These are phyloP conservation scores for Stromatinia cepivora DNA, from an alignment of 2,329 filamentous ascomycete genomes.

Conservation along the genomic window DNA sequence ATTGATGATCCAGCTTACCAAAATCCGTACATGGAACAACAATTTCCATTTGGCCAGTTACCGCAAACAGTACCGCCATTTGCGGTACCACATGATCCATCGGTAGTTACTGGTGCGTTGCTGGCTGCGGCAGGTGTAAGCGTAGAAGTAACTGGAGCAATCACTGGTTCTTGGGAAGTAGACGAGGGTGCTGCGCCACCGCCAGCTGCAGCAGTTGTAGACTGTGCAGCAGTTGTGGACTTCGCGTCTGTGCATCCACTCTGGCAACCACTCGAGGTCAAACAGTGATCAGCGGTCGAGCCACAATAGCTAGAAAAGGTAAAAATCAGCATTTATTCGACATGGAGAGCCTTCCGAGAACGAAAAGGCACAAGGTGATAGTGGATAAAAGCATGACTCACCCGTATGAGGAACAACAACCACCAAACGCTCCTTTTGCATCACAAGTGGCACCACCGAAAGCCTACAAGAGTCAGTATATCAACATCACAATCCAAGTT, in stretches of 20 bases:
- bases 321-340: constrained; percentile 28
- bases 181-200: constrained; percentile 1
- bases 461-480: constrained; percentile 19
- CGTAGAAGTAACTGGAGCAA: constrained; percentile 31
- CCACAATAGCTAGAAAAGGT: constrained; percentile 37
- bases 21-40: constrained; percentile 59
- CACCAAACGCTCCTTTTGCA: constrained; percentile 35
- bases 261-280: constrained; percentile 39
- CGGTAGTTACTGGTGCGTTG: constrained; percentile 46
- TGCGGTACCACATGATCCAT: constrained; percentile 54
- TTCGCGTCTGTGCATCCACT: constrained; percentile 35
- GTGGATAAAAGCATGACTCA: constrained; percentile 25
- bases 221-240: constrained; percentile 24
- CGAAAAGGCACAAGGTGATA: background rate
- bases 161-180: constrained; percentile 35
- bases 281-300: constrained; percentile 35
- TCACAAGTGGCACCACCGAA: constrained; percentile 38
- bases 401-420: constrained; percentile 40
- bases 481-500: background rate
- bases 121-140: constrained; percentile 35
- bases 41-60: constrained; percentile 52
- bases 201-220: constrained; percentile 26
- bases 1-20: constrained; percentile 41
- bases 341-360: background rate
- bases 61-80: constrained; percentile 53